Base-by-base conservation (phyloP, 2,329 filamentous ascomycete species). In the Chaetomiaceae sp. region DNA sequence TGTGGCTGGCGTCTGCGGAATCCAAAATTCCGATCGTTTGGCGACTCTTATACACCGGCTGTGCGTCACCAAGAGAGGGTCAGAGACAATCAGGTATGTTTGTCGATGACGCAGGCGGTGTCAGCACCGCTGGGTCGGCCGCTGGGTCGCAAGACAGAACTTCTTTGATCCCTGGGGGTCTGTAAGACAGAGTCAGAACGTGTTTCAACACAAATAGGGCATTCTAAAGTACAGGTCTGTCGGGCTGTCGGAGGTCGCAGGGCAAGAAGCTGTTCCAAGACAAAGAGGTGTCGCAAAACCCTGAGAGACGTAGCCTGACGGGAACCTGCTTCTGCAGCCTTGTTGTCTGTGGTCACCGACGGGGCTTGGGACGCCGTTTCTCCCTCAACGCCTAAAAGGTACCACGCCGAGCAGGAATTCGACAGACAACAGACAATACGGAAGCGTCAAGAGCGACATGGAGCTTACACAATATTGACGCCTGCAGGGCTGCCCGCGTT, bases 231-330 rank as follows among this genome's bases (percentile, higher is more conserved):
- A 42, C 10, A 16, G 6, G 13, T 31, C 30, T n/a, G n/a, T n/a
- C n/a, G n/a, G n/a, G 53, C 41, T 51, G 34, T 53, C 50, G 37
- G 30, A 55, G 41, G 39, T 44, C 42, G 46, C 45, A 56, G 23
- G 44, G 48, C 30, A 40, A 48, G 37, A 44, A n/a, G 19, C 27
- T 20, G 27, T 5, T 40, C 21, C 45, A 38, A 51, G 52, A 50
- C 54, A 59, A n/a, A n/a, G n/a, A n/a, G n/a, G n/a, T n/a, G n/a
- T n/a, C 45, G 54, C 41, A 48, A 41, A 49, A 30, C 43, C 41
- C 53, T 41, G 54, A 41, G 39, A 50, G 35, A 38, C 56, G 58
- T 54, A 55, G 48, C 21, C 27, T 35, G 17, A 35, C 45, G 52
- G 55, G 45, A 33, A 53, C 43, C 40, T 51, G 53, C 51, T 50